These are phyloP conservation scores for Trypanosoma scelopori DNA, from an alignment of 208 protist species.

Conservation along the genomic window DNA sequence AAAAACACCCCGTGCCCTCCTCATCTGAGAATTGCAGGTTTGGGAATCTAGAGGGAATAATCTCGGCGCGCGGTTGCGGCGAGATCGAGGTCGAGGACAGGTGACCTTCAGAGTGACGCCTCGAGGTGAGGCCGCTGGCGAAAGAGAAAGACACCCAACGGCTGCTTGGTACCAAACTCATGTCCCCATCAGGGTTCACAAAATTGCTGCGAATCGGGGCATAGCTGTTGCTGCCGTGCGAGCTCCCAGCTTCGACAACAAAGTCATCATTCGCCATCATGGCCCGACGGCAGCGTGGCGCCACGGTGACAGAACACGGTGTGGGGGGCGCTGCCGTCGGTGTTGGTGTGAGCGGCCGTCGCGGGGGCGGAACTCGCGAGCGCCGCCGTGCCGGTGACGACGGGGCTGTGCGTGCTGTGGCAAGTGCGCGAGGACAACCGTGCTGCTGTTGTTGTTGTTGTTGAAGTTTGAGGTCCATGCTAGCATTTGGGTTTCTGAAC, in stretches of 20 bases:
- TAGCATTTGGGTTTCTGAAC: conserved; percentile 7
- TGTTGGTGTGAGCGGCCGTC: conserved; percentile 10
- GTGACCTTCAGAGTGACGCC: conserved; percentile 10
- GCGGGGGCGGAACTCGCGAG: neutral
- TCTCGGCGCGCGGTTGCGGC: conserved; percentile 11
- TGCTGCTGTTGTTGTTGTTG: neutral
- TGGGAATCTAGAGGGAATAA: conserved; percentile 22
- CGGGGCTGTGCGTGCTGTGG: conserved; percentile 4
- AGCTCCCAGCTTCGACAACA: too few relatives aligned
- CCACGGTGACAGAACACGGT: neutral
- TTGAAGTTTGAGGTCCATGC: neutral
- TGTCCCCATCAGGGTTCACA: neutral
- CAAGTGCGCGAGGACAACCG: neutral
- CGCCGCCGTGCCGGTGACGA: conserved; percentile 11
- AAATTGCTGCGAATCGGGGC: neutral
- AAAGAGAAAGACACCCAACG: conserved; percentile 26
- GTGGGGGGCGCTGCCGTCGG: too few relatives aligned
- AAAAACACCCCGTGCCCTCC: neutral
- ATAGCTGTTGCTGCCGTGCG: neutral
- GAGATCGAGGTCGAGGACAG: neutral
- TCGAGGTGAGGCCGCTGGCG: conserved; percentile 18
- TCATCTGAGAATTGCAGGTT: conserved; percentile 19
- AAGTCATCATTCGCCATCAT: neutral
- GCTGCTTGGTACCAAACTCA: conserved; percentile 17
- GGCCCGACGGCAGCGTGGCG: neutral